Evolutionary conservation across 23 red algal species (phyloP), one percentile per base, ranked within the genome.

Genomic region (Chondrus crispus): DNA sequence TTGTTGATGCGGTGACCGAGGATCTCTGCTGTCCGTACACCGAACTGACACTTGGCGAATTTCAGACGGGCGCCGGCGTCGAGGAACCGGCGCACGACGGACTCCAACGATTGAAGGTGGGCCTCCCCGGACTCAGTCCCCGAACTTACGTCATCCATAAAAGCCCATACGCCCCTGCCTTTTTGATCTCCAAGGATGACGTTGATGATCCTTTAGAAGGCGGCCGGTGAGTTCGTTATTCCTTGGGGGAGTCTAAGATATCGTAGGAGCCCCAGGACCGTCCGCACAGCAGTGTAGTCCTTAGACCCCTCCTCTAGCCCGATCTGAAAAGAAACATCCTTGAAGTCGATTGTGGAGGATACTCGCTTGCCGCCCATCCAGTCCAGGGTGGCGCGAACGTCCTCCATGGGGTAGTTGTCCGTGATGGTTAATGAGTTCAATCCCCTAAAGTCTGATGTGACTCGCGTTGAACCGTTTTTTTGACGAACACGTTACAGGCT

Each of bases 321-420:
- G 26, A 87, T 1, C 14, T 84, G 0, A 76, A 62, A 91, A 50
- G 46, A 91, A 12, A 78, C 51, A 41, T 84, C 87, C 8, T 58
- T 81, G 39, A 84, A 62, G 44, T 91, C 87, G 24, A 81, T n/a
- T 19, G 2, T 29, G 20, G 87, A 85, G 46, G 29, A 83, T 33
- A 58, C 33, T 38, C 18, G 46, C 76, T 53, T 74, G 24, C 6
- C 6, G 9, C 12, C 1, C 71, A 91, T 36, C 32, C 30, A 79
- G 36, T 91, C 1, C 37, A 91, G 28, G n/a, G 45, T 77, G 1
- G 30, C 36, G 6, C 0, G 29, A 30, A 85, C 38, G 24, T 91
- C 74, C 46, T 81, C 1, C 79, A 81, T 45, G 22, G 79, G 87
- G 77, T 83, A 70, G 10, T 35, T 19, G 26, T 58, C 71, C 0